phyloP scores from a whole-genome alignment of 352 stramenopile genomes.

The Pythium apleroticum region DNA sequence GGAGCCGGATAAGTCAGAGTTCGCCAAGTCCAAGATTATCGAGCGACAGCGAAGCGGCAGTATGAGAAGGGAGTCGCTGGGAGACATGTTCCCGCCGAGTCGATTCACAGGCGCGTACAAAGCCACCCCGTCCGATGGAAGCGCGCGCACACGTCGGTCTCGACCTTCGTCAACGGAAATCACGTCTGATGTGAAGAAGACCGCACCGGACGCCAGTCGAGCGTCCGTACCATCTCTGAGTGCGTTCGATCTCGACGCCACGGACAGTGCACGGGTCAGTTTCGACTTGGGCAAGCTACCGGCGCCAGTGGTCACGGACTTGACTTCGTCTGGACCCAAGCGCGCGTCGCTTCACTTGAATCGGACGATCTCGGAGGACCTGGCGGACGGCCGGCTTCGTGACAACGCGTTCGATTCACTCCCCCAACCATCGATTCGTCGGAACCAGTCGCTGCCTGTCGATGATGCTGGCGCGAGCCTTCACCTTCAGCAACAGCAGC shows the following conservation, averaged over 20 bases:
- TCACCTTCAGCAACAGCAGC: conserved; percentile 24
- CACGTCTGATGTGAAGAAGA: not conserved
- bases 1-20: conserved; percentile 41
- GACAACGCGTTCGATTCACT: conserved; percentile 15
- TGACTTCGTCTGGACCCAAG: not conserved
- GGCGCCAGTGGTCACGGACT: not conserved
- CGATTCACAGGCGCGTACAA: conserved; percentile 1
- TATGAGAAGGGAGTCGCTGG: conserved; percentile 16
- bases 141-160: not conserved
- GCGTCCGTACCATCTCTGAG: not conserved
- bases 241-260: conserved; percentile 15
- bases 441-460: conserved; percentile 24
- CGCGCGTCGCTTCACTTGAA: conserved; percentile 16
- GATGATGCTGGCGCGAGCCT: conserved; percentile 8
- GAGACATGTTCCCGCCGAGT: conserved; percentile 1
- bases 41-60: conserved; percentile 30
- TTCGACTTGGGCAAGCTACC: conserved; percentile 24
- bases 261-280: conserved; percentile 15
- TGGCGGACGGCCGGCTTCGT: conserved; percentile 14
- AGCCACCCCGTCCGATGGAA: not conserved
- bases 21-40: conserved; percentile 22
- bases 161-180: not conserved
- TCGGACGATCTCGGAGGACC: conserved; percentile 14
- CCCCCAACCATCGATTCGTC: conserved; percentile 15
- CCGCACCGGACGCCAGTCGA: not conserved